Evolutionary conservation across 768 basidiomycete genomes (phyloP).

Genomic region (Leccinum ochraceum): DNA sequence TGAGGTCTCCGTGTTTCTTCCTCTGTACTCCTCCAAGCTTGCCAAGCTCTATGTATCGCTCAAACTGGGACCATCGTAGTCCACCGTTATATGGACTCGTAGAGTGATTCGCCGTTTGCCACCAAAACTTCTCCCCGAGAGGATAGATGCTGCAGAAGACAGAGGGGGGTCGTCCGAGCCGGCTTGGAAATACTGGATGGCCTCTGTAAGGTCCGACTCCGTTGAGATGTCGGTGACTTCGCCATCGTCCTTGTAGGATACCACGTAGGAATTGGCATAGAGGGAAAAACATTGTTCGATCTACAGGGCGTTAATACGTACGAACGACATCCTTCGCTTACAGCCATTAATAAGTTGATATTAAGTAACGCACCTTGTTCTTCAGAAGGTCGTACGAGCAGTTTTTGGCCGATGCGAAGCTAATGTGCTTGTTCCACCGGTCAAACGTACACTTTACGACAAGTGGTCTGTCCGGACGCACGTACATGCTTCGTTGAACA

Average conservation of each 20-base stretch:
- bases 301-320: constrained; percentile 39
- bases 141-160: constrained; percentile 72
- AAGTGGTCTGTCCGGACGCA: constrained; percentile 72
- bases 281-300: constrained; percentile 85
- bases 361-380: constrained; percentile 56
- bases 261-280: constrained; percentile 63
- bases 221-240: constrained; percentile 68
- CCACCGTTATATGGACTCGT: constrained; percentile 73
- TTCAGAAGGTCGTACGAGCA: constrained; percentile 77
- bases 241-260: constrained; percentile 86
- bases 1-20: constrained; percentile 47
- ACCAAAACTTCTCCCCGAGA: constrained; percentile 64
- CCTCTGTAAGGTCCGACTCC: constrained; percentile 80
- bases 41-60: constrained; percentile 85
- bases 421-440: constrained; percentile 70
- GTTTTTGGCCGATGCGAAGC: constrained; percentile 74
- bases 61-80: constrained; percentile 89
- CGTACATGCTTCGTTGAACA: constrained; percentile 29
- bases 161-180: constrained; percentile 70
- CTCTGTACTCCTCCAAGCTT: constrained; percentile 72
- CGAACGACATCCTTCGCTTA: not conserved
- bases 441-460: constrained; percentile 85
- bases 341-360: not conserved
- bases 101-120: constrained; percentile 77
- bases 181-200: constrained; percentile 82